A percentile compares a stretch with the other conserved stretches of the same genome.
Conservation (phyloP, 2,329 filamentous ascomycete genomes). For the Pyrenochaeta sp. region DNA sequence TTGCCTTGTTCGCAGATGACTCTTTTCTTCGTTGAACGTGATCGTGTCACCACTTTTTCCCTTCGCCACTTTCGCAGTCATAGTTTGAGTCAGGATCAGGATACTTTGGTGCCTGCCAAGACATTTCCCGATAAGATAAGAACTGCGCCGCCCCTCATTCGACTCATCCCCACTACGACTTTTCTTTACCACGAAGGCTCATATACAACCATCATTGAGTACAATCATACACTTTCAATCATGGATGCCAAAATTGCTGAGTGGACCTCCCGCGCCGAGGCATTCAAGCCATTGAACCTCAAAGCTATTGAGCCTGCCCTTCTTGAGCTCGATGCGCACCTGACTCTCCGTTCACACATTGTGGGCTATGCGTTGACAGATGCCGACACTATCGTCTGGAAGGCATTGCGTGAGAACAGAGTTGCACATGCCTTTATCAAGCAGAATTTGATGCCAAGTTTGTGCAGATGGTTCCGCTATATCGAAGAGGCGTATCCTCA, state of each 20-base stretch:
- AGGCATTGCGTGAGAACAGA: conserved; percentile 81
- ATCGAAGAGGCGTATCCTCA: conserved; percentile 83
- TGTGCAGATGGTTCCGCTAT: conserved; percentile 86
- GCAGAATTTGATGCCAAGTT: conserved; percentile 76
- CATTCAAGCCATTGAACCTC: conserved; percentile 71
- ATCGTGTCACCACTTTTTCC: conserved; percentile 10
- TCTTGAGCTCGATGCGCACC: conserved; percentile 81
- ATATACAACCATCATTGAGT: conserved; percentile 1
- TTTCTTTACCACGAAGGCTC: conserved; percentile 7
- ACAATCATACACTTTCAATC: conserved; percentile 8
- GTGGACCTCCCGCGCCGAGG: conserved; percentile 63
- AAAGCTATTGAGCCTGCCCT: conserved; percentile 80
- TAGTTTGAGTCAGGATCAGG: not conserved
- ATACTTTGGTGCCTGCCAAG: conserved; percentile 11
- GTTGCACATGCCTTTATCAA: conserved; percentile 83
- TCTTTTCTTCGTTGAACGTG: no score
- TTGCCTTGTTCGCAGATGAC: no score
- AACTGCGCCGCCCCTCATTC: not conserved
- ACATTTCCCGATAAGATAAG: conserved; percentile 15
- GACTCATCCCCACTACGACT: conserved; percentile 17
- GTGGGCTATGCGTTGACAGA: conserved; percentile 80
- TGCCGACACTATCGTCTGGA: conserved; percentile 83
- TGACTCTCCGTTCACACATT: conserved; percentile 85
- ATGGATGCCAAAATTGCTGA: conserved; percentile 56
- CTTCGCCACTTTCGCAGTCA: not conserved